Percentiles rank a stretch among this genome's conserved stretches.
These are phyloP conservation scores for Leavenworthia alabamica DNA, from an alignment of 345 rosid genomes.

Conservation along the genomic window DNA sequence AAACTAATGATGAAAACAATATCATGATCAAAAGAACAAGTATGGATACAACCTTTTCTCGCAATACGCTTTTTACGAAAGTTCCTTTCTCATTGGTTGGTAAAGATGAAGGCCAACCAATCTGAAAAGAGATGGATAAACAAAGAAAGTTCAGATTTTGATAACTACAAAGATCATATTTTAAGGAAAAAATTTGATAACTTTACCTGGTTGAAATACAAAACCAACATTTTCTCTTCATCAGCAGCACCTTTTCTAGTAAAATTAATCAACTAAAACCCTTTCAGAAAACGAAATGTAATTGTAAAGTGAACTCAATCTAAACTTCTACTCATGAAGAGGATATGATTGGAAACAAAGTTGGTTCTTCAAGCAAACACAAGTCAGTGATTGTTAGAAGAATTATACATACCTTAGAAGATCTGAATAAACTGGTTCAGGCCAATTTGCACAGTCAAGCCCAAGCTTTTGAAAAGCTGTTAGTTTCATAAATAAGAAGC, in stretches of 20 bases:
- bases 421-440: conserved; percentile 73
- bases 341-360: not conserved
- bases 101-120: conserved; percentile 94
- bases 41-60: conserved; percentile 60
- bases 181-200: not conserved
- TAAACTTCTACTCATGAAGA: not conserved
- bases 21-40: not conserved
- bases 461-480: conserved; percentile 90
- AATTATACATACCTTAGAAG: conserved; percentile 54
- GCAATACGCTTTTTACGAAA: conserved; percentile 58
- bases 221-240: conserved; percentile 83
- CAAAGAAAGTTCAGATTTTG: not conserved
- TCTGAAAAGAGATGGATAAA: conserved; percentile 36
- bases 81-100: conserved; percentile 75
- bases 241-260: conserved; percentile 73
- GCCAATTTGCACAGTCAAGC: conserved; percentile 96
- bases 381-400: not conserved
- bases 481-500: conserved; percentile 2
- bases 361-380: not conserved
- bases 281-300: not conserved
- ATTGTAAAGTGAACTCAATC: not conserved
- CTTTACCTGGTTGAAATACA: conserved; percentile 71
- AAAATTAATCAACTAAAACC: conserved; percentile 5
- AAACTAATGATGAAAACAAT: not conserved
- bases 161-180: not conserved